phyloP scores from a whole-genome alignment of 768 basidiomycete species.

The Coprinopsis sp. region DNA sequence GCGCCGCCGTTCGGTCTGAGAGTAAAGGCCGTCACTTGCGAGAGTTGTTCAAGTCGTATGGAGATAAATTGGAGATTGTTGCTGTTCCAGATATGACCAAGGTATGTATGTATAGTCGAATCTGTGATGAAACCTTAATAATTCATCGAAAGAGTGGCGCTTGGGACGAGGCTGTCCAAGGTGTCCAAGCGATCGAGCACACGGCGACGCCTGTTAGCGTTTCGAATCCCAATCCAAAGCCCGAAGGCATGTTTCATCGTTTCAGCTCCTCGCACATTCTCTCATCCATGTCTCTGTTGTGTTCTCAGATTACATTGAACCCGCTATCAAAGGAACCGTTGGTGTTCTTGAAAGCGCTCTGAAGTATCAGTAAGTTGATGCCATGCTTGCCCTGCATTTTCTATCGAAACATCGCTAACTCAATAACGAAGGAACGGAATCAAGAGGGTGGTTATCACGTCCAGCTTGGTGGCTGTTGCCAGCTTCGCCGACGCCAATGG shows the following conservation, averaged over 20 bases:
- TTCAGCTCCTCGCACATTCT: neutral
- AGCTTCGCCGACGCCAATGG: slow-evolving; percentile 19
- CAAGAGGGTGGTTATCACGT: slow-evolving; percentile 67
- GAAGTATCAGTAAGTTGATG: slow-evolving; percentile 42
- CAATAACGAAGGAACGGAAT: slow-evolving; percentile 33
- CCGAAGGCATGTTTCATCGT: neutral
- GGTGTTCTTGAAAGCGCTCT: slow-evolving; percentile 55
- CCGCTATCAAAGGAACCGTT: slow-evolving; percentile 69
- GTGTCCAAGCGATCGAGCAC: slow-evolving; percentile 67
- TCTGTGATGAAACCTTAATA: neutral
- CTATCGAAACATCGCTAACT: neutral
- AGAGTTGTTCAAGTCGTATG: slow-evolving; percentile 48
- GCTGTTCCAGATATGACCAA: slow-evolving; percentile 64
- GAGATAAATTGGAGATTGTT: slow-evolving; percentile 56
- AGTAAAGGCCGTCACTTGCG: slow-evolving; percentile 57
- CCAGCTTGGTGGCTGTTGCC: slow-evolving; percentile 51
- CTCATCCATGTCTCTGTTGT: neutral
- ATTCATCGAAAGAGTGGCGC: slow-evolving; percentile 47
- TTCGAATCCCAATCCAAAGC: slow-evolving; percentile 36
- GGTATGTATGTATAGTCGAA: slow-evolving; percentile 14
- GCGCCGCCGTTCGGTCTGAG: slow-evolving; percentile 60
- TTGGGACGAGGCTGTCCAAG: slow-evolving; percentile 77
- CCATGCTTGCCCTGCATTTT: neutral
- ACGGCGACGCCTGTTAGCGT: slow-evolving; percentile 60
- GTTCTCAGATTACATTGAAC: slow-evolving; percentile 54